Percentiles rank a stretch among this genome's conserved stretches.
phyloP scores from a whole-genome alignment of 306 rosid species.

The Quercus berberidifolia region DNA sequence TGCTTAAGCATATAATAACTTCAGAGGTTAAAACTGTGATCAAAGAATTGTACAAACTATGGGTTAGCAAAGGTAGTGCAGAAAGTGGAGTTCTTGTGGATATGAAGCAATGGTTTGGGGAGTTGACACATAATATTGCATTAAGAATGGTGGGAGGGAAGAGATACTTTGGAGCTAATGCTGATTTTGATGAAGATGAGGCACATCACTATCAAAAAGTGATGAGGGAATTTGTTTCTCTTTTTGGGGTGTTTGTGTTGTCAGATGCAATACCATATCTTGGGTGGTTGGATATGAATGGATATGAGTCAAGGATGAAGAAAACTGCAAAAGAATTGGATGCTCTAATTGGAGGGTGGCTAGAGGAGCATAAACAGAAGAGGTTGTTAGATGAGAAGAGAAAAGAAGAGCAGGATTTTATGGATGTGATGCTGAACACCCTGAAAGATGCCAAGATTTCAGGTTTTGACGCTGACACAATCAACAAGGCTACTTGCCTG shows the following conservation, averaged over 20 bases:
- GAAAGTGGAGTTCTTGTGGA: constrained; percentile 23
- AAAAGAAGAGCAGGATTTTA: constrained; percentile 22
- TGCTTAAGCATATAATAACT: constrained; percentile 23
- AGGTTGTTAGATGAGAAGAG: not conserved
- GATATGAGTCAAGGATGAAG: constrained; percentile 21
- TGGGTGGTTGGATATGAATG: constrained; percentile 24
- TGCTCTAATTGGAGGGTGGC: constrained; percentile 6
- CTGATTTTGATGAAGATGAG: constrained; percentile 11
- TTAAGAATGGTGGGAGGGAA: constrained; percentile 33
- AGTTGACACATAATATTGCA: constrained; percentile 32
- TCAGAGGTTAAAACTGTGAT: constrained; percentile 28
- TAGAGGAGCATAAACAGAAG: constrained; percentile 26
- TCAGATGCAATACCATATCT: constrained; percentile 19
- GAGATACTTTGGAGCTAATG: constrained; percentile 2
- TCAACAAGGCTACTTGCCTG: constrained; percentile 43
- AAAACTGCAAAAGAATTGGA: constrained; percentile 21
- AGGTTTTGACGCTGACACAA: constrained; percentile 31
- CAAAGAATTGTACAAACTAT: constrained; percentile 16
- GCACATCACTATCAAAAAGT: not conserved
- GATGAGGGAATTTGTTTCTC: constrained; percentile 5
- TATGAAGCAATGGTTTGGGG: constrained; percentile 39
- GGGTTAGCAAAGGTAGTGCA: constrained; percentile 25
- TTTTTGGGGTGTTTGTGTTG: constrained; percentile 17
- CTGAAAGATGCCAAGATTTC: constrained; percentile 15
- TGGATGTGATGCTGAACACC: constrained; percentile 32